Base-by-base conservation (phyloP, 1,284 basidiomycete genomes). In the Ustilago cynodontis region DNA sequence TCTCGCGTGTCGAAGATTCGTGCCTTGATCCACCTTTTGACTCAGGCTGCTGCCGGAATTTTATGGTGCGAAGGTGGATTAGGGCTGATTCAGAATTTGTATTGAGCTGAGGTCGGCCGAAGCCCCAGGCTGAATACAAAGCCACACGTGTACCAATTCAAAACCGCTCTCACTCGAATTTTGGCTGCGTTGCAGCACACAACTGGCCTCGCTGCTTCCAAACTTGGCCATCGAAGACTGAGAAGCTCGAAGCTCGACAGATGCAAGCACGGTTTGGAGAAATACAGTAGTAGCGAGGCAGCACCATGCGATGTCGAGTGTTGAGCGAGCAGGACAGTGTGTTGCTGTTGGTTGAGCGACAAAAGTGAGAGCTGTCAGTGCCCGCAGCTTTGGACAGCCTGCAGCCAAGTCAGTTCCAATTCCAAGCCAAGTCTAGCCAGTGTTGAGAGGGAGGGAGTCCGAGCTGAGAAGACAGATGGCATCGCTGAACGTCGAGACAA, bases 351-450 rank as follows among this genome's bases (percentile, higher is more conserved):
- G 8, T 35, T 9, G 14, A n/a, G n/a, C n/a, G n/a, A n/a, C n/a
- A n/a, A n/a, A n/a, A n/a, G 54, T 4, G 10, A 3, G 14, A 10
- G 11, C 20, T 39, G 53, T 55, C 29, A 33, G 11, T 53, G 33
- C 35, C 35, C 35, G 53, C 53, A 54, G 53, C 35, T 54, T 24
- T 24, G 35, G 35, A 54, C 53, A 20, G 39, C 54, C 20, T 22
- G 29, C 13, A 49, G 41, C 28, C 35, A 31, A 20, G 24, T 29
- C 28, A 26, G n/a, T 33, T 52, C 4, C 9, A 24, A 10, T 29
- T 33, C 6, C 31, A n/a, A 37, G 43, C 20, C 43, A 35, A 49
- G n/a, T 37, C n/a, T 14, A 52, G 50, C 28, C 31, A 62, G 43
- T n/a, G n/a, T 33, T 11, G 31, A 33, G 31, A 33, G 5, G 31